These are phyloP conservation scores for Colletotrichum agaves DNA, from an alignment of 2,329 filamentous ascomycete genomes.

Conservation along the genomic window DNA sequence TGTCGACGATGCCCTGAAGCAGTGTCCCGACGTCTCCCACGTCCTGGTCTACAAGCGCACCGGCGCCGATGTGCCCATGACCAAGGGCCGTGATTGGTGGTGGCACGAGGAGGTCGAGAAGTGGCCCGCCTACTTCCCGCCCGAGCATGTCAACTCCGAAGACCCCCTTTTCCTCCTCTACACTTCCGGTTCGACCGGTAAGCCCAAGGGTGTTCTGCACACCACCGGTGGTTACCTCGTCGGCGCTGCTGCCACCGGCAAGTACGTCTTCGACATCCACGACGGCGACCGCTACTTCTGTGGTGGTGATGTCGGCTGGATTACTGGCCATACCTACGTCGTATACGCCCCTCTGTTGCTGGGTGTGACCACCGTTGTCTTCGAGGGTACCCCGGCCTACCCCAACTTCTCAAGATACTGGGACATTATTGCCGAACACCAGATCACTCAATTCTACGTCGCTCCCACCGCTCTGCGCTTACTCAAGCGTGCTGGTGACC, in stretches of 20 bases:
- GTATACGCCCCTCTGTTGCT: conserved; percentile 95
- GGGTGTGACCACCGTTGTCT: conserved; percentile 94
- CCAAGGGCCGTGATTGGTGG: conserved; percentile 89
- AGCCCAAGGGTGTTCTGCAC: conserved; percentile 99
- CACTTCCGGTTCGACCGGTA: conserved; percentile 96
- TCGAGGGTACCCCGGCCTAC: conserved; percentile 97
- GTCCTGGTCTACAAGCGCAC: conserved; percentile 96
- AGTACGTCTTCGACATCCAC: conserved; percentile 99
- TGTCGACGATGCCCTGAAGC: conserved; percentile 95
- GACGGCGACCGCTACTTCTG: conserved; percentile 95
- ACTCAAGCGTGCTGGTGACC: conserved; percentile 93
- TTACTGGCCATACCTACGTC: conserved; percentile 98
- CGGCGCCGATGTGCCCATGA: conserved; percentile 92
- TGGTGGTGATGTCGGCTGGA: conserved; percentile 98
- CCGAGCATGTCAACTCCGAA: conserved; percentile 90
- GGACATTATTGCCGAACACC: conserved; percentile 96
- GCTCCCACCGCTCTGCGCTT: conserved; percentile 93
- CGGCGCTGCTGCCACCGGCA: conserved; percentile 91
- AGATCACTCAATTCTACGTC: conserved; percentile 98
- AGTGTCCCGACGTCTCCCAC: conserved; percentile 88
- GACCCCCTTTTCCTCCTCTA: conserved; percentile 98
- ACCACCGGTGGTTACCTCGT: conserved; percentile 95
- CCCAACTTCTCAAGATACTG: conserved; percentile 98
- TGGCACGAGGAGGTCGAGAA: conserved; percentile 99
- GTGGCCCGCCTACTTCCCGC: conserved; percentile 91